These are phyloP conservation scores for Trichoderma asperelloides DNA, from an alignment of 495 filamentous ascomycete species.

Conservation along the genomic window DNA sequence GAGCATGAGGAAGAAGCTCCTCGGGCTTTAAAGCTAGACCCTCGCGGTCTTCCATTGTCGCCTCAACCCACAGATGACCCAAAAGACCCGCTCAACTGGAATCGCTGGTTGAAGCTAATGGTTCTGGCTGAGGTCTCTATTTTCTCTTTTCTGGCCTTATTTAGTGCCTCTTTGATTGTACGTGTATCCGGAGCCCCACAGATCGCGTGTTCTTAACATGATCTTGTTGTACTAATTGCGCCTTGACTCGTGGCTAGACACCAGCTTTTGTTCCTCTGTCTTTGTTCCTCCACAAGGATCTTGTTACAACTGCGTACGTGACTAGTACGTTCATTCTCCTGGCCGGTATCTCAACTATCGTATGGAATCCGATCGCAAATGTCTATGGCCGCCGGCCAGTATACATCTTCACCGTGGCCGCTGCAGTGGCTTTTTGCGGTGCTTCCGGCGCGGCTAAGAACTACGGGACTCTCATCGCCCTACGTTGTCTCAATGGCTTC, in stretches of 20 bases:
- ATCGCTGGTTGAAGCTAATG: slow-evolving; percentile 43
- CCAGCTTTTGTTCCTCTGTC: slow-evolving; percentile 11
- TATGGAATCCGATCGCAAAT: slow-evolving; percentile 61
- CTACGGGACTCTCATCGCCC: slow-evolving; percentile 57
- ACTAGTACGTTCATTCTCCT: slow-evolving; percentile 10
- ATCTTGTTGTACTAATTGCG: background rate
- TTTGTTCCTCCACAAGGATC: slow-evolving; percentile 2
- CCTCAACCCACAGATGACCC: slow-evolving; percentile 49
- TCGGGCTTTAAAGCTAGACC: slow-evolving; percentile 15
- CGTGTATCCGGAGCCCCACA: background rate
- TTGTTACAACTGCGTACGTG: slow-evolving; percentile 10
- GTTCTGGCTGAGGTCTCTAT: slow-evolving; percentile 26
- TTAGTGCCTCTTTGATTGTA: slow-evolving; percentile 12
- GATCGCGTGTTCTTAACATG: background rate
- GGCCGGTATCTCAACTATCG: slow-evolving; percentile 27
- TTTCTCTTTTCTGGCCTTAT: slow-evolving; percentile 10
- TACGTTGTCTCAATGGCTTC: slow-evolving; percentile 52
- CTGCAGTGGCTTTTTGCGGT: slow-evolving; percentile 31
- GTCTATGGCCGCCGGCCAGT: slow-evolving; percentile 60
- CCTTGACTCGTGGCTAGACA: background rate
- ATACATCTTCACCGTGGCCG: slow-evolving; percentile 51
- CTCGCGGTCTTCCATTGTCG: slow-evolving; percentile 47
- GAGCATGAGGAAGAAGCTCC: background rate
- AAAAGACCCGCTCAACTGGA: slow-evolving; percentile 57
- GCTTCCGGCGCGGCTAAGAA: slow-evolving; percentile 39